Base-by-base conservation (phyloP, 768 basidiomycete species). In the Leucocoprinus birnbaumii region DNA sequence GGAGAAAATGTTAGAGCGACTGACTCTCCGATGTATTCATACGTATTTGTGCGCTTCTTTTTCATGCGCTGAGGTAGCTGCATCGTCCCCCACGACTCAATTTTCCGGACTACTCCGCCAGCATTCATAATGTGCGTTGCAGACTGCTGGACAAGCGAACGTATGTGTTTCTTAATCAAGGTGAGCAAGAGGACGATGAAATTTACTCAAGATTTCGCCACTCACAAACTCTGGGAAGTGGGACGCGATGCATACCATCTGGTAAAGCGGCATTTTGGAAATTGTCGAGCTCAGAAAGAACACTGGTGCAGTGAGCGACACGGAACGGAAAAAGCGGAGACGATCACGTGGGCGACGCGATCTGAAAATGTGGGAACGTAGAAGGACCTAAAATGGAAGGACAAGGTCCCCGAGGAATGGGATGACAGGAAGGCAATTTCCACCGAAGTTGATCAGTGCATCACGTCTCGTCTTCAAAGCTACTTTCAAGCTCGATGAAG, bases 61-160 rank as follows among this genome's bases (percentile, higher is more conserved):
- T 79, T 77, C 87, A 91, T 92, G 22, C 82, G 77, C 62, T 88
- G 83, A 0, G 91, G 91, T 3, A 95, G 75, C 4, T 82, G 78
- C 31, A 75, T 75, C 5, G 87, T 87, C 8, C 93, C 93, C 82
- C 79, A 84, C 47, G 80, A 91, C 42, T 87, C 77, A 57, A 95
- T 76, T 31, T 77, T 78, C n/a, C 93, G 84, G 10, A 95, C 92
- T 42, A 91, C 89, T 19, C 91, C 91, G 55, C 91, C 91, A 14
- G 75, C 70, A 56, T 86, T 73, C 75, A 93, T 79, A 55, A 94
- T 73, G 63, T 88, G 88, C 41, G 73, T 77, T 3, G 88, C 86
- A 2, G 87, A 80, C 61, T 85, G 83, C 3, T 78, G 78, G 10
- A 92, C 89, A 4, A 95, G 79, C 60, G 82, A 77, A 48, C 87